Conservation (phyloP, 306 rosid genomes). For the Gynostemma pentaphyllum region DNA sequence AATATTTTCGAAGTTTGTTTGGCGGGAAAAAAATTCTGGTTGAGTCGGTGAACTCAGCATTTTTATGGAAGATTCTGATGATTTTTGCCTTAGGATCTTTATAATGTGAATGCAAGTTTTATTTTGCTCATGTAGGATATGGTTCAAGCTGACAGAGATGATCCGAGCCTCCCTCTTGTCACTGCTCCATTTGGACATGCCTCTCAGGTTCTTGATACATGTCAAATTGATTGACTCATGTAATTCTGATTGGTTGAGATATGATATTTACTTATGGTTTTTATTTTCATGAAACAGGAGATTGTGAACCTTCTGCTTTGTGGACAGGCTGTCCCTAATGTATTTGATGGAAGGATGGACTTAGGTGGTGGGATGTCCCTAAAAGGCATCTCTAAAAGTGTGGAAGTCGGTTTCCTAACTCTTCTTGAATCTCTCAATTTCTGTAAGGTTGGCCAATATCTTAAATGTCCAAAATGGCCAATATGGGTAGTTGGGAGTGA, state of each 20-base stretch:
- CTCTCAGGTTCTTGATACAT: conserved; percentile 52
- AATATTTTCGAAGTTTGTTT: not conserved
- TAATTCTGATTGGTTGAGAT: not conserved
- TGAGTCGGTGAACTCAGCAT: not conserved
- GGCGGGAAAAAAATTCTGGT: not conserved
- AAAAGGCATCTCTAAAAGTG: conserved; percentile 67
- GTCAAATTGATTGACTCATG: not conserved
- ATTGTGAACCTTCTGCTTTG: conserved; percentile 78
- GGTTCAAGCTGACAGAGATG: conserved; percentile 93
- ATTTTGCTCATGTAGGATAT: conserved; percentile 38
- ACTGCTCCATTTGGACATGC: conserved; percentile 99
- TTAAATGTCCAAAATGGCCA: conserved; percentile 90
- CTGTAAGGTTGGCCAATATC: conserved; percentile 80
- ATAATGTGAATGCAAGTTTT: conserved; percentile 9
- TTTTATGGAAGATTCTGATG: not conserved
- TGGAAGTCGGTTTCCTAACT: conserved; percentile 91
- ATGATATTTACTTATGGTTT: not conserved
- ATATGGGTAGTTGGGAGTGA: conserved; percentile 96
- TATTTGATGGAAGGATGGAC: conserved; percentile 90
- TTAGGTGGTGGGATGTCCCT: conserved; percentile 88
- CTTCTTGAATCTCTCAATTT: conserved; percentile 78
- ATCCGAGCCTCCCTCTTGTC: conserved; percentile 88
- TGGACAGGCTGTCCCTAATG: conserved; percentile 87
- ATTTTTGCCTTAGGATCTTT: conserved; percentile 4
- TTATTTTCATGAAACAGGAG: conserved; percentile 49